Percentiles rank a stretch among this genome's conserved stretches.
These are phyloP conservation scores for Leccinellum albellum DNA, from an alignment of 768 basidiomycete genomes.

Conservation along the genomic window DNA sequence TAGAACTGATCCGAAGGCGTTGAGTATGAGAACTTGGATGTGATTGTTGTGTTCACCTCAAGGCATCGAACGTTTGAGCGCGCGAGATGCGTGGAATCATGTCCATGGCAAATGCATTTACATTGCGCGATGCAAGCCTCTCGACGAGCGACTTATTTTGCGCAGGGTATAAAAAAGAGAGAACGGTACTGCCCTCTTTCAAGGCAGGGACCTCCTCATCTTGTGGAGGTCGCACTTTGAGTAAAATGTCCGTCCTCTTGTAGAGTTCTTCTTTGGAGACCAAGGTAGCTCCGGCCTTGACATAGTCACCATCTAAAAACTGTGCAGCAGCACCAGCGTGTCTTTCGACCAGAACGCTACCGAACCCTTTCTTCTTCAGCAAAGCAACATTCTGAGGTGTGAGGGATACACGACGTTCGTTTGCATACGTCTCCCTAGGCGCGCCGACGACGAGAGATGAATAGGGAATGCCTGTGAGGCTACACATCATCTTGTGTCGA, in stretches of 20 bases:
- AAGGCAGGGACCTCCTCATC: slow-evolving; percentile 58
- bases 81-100: slow-evolving; percentile 89
- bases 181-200: slow-evolving; percentile 73
- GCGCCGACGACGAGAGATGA: slow-evolving; percentile 71
- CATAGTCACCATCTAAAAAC: slow-evolving; percentile 79
- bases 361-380: slow-evolving; percentile 81
- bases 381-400: slow-evolving; percentile 75
- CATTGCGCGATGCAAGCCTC: slow-evolving; percentile 57
- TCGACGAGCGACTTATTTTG: slow-evolving; percentile 79
- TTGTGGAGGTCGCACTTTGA: slow-evolving; percentile 79
- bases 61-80: slow-evolving; percentile 85
- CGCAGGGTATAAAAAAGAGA: slow-evolving; percentile 80
- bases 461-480: slow-evolving; percentile 54
- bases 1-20: slow-evolving; percentile 51
- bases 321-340: slow-evolving; percentile 70
- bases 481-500: neutral
- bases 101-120: slow-evolving; percentile 86
- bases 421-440: slow-evolving; percentile 71
- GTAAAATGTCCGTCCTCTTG: slow-evolving; percentile 65
- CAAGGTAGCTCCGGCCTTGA: slow-evolving; percentile 72
- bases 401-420: slow-evolving; percentile 76
- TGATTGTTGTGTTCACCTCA: slow-evolving; percentile 50
- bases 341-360: slow-evolving; percentile 66
- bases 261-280: slow-evolving; percentile 73
- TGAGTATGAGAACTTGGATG: neutral